Percentiles rank a stretch among this genome's conserved stretches.
Conservation (phyloP, 2,329 filamentous ascomycete species). For the Diaporthe aspalathi region DNA sequence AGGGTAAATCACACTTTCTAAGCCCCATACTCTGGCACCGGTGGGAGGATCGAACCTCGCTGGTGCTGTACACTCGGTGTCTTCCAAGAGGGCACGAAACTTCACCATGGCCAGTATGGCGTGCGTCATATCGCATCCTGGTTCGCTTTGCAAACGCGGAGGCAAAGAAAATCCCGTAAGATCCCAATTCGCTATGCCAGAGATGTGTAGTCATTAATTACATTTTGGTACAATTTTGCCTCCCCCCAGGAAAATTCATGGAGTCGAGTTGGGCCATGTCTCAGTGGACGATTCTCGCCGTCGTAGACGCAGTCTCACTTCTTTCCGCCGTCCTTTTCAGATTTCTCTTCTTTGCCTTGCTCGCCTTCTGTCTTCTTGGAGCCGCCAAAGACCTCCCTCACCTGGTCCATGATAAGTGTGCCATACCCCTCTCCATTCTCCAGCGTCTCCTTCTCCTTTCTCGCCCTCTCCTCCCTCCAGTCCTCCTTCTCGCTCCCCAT, state of each 20-base stretch:
- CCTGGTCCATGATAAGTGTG: slow-evolving; percentile 67
- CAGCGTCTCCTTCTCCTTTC: slow-evolving; percentile 64
- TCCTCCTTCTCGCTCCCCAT: slow-evolving; percentile 67
- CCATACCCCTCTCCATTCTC: slow-evolving; percentile 67
- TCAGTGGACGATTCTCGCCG: background rate
- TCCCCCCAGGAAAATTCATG: background rate
- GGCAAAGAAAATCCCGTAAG: background rate
- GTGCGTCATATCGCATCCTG: background rate
- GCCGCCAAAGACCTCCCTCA: slow-evolving; percentile 61
- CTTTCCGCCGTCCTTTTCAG: slow-evolving; percentile 43
- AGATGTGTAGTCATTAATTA: slow-evolving; percentile 22
- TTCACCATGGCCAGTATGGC: background rate
- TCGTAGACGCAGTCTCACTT: slow-evolving; percentile 28
- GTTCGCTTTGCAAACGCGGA: too few species aligned
- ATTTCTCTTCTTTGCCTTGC: slow-evolving; percentile 44
- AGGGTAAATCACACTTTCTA: background rate
- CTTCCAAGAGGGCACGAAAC: background rate
- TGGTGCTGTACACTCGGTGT: background rate
- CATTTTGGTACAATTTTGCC: slow-evolving; percentile 9
- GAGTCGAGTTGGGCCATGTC: background rate
- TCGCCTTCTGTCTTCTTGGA: slow-evolving; percentile 48
- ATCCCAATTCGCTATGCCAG: background rate
- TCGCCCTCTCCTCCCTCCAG: slow-evolving; percentile 64
- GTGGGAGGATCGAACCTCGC: background rate
- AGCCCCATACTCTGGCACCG: background rate